Percentiles rank a stretch among this genome's conserved stretches.
phyloP scores from a whole-genome alignment of 768 basidiomycete genomes.

The Podaxis sp. region DNA sequence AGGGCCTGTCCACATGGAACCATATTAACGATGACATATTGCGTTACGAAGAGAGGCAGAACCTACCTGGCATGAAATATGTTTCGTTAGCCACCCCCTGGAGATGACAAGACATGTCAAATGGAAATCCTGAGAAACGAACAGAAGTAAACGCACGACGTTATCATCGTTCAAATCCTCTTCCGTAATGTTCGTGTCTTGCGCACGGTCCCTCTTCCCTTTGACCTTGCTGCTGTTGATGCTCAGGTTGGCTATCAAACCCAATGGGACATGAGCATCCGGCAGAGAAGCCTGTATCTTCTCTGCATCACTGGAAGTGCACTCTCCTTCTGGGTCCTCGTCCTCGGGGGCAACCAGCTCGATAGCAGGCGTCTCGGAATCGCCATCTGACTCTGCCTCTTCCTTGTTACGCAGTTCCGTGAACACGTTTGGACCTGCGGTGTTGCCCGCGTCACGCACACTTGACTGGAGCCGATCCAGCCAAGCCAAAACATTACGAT shows the following conservation, averaged over 20 bases:
- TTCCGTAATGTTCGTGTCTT: slow-evolving; percentile 33
- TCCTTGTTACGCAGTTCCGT: slow-evolving; percentile 36
- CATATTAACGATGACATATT: not conserved
- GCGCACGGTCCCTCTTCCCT: slow-evolving; percentile 34
- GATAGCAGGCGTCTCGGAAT: slow-evolving; percentile 25
- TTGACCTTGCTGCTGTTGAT: slow-evolving; percentile 50
- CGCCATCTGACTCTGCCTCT: slow-evolving; percentile 44
- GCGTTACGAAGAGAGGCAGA: slow-evolving; percentile 16
- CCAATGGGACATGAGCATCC: slow-evolving; percentile 71
- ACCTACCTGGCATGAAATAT: slow-evolving; percentile 73
- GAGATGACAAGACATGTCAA: slow-evolving; percentile 14
- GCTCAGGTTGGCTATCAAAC: slow-evolving; percentile 70
- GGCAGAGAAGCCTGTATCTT: slow-evolving; percentile 54
- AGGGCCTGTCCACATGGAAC: slow-evolving; percentile 44
- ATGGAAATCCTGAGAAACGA: not conserved
- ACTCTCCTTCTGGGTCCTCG: slow-evolving; percentile 28
- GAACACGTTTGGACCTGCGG: slow-evolving; percentile 43
- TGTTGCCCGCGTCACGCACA: slow-evolving; percentile 47
- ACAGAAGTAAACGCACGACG: slow-evolving; percentile 39
- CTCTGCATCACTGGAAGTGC: slow-evolving; percentile 37
- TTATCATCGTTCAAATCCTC: slow-evolving; percentile 61
- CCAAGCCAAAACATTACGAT: slow-evolving; percentile 71
- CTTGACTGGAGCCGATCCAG: slow-evolving; percentile 67
- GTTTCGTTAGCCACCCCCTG: slow-evolving; percentile 80
- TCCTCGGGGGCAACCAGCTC: slow-evolving; percentile 25